Percentiles rank a stretch among this genome's conserved stretches.
Conservation (phyloP, 495 filamentous ascomycete genomes). For the Aspergillus ellipticus region DNA sequence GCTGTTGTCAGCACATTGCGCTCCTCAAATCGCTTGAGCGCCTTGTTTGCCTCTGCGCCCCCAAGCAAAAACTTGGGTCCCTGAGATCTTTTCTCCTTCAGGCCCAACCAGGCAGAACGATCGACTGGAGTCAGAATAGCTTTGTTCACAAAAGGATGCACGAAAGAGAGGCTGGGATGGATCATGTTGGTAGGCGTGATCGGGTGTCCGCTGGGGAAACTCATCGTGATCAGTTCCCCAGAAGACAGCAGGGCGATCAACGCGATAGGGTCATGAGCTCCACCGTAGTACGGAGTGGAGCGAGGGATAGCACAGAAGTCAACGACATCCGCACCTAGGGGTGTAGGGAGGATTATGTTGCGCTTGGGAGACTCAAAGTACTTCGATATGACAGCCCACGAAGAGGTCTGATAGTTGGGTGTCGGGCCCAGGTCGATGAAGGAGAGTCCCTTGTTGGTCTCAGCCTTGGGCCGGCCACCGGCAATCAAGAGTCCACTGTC, state of each 20-base stretch:
- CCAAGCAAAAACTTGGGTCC: slow-evolving; percentile 73
- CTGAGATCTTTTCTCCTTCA: slow-evolving; percentile 70
- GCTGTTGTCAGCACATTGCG: slow-evolving; percentile 78
- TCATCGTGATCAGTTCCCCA: slow-evolving; percentile 83
- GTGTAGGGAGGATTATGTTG: slow-evolving; percentile 67
- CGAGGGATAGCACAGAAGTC: slow-evolving; percentile 83
- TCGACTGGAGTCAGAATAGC: slow-evolving; percentile 64
- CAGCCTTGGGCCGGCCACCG: slow-evolving; percentile 65
- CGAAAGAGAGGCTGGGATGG: slow-evolving; percentile 74
- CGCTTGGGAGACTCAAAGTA: slow-evolving; percentile 72
- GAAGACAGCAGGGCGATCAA: slow-evolving; percentile 74
- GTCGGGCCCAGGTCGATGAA: slow-evolving; percentile 87
- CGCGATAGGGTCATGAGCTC: slow-evolving; percentile 85
- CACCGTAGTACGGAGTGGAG: slow-evolving; percentile 75
- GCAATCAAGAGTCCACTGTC: slow-evolving; percentile 87
- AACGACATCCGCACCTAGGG: slow-evolving; percentile 72
- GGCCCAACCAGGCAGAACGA: slow-evolving; percentile 80
- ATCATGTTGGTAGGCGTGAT: slow-evolving; percentile 89
- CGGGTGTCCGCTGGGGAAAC: slow-evolving; percentile 85
- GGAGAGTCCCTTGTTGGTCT: slow-evolving; percentile 68
- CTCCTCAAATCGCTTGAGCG: slow-evolving; percentile 70
- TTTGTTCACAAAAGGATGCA: slow-evolving; percentile 81
- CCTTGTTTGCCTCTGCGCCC: slow-evolving; percentile 63
- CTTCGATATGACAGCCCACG: slow-evolving; percentile 73
- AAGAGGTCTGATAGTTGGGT: slow-evolving; percentile 84